These are phyloP conservation scores for Candida ascalaphidarum DNA, from an alignment of 805 yeast species.

Conservation along the genomic window DNA sequence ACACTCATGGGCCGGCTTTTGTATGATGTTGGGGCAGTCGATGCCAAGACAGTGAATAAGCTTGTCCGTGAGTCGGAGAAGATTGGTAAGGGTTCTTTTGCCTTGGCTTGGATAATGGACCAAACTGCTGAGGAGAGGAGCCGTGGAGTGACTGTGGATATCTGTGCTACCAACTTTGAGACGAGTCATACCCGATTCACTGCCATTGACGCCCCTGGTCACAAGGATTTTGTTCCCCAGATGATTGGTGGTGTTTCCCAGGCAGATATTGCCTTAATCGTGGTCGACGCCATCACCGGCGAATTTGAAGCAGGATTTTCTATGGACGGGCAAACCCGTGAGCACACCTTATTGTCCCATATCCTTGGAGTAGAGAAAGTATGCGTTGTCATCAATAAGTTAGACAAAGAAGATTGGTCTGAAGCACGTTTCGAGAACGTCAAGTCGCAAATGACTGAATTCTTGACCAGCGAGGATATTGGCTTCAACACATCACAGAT, in stretches of 20 bases:
- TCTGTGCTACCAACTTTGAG: conserved; percentile 60
- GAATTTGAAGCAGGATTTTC: conserved; percentile 67
- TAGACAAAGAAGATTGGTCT: conserved; percentile 58
- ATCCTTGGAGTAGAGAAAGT: conserved; percentile 56
- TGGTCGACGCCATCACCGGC: conserved; percentile 56
- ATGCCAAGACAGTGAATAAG: conserved; percentile 54
- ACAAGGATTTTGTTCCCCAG: conserved; percentile 73
- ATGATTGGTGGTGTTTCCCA: conserved; percentile 80
- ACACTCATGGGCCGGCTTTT: conserved; percentile 70
- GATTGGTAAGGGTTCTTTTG: conserved; percentile 70
- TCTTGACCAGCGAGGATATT: conserved; percentile 39
- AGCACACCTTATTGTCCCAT: conserved; percentile 63
- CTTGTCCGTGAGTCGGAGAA: conserved; percentile 56
- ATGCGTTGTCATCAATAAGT: conserved; percentile 60
- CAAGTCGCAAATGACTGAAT: conserved; percentile 37
- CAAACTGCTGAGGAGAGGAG: conserved; percentile 69
- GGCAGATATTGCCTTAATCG: conserved; percentile 68
- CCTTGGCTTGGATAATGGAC: conserved; percentile 81
- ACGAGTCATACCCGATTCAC: conserved; percentile 49
- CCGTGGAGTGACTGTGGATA: conserved; percentile 75
- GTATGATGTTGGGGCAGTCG: conserved; percentile 60
- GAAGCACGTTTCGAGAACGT: conserved; percentile 46
- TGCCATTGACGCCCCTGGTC: conserved; percentile 82
- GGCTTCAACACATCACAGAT: conserved; percentile 38
- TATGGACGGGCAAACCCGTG: conserved; percentile 69